Evolutionary conservation across 805 yeast genomes (phyloP), one percentile per base, ranked within the genome.

Genomic region (Tetrapisispora namnaoensis): DNA sequence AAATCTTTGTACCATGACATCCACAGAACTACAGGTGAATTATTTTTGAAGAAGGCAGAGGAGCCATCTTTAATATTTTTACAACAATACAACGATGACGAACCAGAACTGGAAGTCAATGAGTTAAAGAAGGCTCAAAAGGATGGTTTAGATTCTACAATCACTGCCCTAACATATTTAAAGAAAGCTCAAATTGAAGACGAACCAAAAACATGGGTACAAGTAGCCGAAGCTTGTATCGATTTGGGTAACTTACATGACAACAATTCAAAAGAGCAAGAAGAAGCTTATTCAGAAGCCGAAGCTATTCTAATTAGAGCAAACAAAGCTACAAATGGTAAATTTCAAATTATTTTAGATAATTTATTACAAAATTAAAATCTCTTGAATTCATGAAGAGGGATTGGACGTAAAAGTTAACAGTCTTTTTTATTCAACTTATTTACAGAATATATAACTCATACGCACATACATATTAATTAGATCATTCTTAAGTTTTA

Each of bases 211-310:
- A 73, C 84, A 5, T 84, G 91, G 86, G 95, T 82, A 13, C 77
- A 79, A 59, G 74, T 85, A 42, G 96, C 96, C 1, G 98, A 91
- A 65, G 90, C 95, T 1, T 71, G 79, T 58, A 86, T 91, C 35
- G 78, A 84, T 16, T 68, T 86, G 55, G 96, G 90, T 16, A 90
- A 89, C 57, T 62, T 89, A 45, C 72, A 75, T 51, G 86, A 82
- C 9, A 68, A 77, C 24, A 88, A 83, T 27, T 73, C 83, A 46
- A 68, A 70, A 34, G 84, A 82, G 40, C 95, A 88, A 67, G 86
- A 83, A 51, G 57, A 71, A 5, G 69, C 76, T 45, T 90, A 90
- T 63, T 64, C 66, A 17, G 71, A 75, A 49, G 98, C 97, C 0
- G 90, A 87, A 58, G 68, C 70, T 51, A 72, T 79, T 28, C 69